Conservation (phyloP, 768 basidiomycete genomes). For the Royoungia palumana region DNA sequence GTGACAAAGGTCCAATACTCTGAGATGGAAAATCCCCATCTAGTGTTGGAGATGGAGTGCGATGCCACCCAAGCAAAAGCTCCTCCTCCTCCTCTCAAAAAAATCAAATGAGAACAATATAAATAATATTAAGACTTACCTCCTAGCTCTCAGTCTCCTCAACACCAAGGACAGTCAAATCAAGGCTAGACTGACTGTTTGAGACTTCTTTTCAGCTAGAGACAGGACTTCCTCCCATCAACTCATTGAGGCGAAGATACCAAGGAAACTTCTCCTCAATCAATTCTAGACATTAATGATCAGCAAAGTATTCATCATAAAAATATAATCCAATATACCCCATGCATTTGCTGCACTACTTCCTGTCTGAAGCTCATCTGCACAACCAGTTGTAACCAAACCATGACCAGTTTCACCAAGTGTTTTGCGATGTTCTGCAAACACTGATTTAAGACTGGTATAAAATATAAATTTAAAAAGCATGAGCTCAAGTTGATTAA, state of each 20-base stretch:
- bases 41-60: background rate
- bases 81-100: too few species aligned
- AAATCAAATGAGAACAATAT: background rate
- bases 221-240: background rate
- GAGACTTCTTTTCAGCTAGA: background rate
- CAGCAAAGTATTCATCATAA: too few species aligned
- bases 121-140: background rate
- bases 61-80: background rate
- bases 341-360: background rate
- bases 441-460: background rate
- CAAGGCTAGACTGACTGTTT: background rate
- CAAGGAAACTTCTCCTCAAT: background rate
- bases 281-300: background rate
- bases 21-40: background rate
- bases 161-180: background rate
- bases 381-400: background rate
- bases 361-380: background rate
- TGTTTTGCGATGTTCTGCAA: background rate
- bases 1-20: background rate
- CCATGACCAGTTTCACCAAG: constrained; percentile 3
- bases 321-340: background rate
- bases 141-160: too few species aligned
- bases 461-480: background rate
- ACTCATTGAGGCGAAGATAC: background rate
- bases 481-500: too few species aligned